These are phyloP conservation scores for Begonia loranthoides DNA, from an alignment of 306 rosid genomes.

Conservation along the genomic window DNA sequence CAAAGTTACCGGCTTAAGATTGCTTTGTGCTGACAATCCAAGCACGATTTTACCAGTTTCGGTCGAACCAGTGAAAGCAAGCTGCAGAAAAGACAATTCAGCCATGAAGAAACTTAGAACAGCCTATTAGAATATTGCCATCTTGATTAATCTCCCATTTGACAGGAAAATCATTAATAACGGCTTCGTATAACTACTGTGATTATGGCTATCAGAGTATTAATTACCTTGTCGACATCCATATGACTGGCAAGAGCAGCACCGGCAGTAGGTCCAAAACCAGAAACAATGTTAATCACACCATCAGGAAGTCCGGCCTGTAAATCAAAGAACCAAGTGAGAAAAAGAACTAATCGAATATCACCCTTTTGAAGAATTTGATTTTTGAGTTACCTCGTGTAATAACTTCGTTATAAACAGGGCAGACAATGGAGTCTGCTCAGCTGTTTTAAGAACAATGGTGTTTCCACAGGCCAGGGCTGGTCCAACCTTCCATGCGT, in stretches of 20 bases:
- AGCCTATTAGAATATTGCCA: too few relatives aligned
- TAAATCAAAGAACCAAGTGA: background rate
- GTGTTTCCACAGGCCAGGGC: conserved; percentile 90
- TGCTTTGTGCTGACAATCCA: conserved; percentile 67
- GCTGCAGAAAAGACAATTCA: conserved; percentile 22
- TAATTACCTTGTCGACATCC: conserved; percentile 89
- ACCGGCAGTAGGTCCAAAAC: conserved; percentile 94
- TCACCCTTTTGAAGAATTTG: too few relatives aligned
- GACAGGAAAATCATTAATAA: too few relatives aligned
- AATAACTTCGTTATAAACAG: conserved; percentile 44
- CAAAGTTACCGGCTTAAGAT: conserved; percentile 73
- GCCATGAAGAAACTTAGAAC: too few relatives aligned
- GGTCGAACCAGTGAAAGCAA: conserved; percentile 97
- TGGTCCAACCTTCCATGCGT: conserved; percentile 85
- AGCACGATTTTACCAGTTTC: conserved; percentile 63
- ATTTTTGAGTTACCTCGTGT: conserved; percentile 45
- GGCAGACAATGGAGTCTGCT: conserved; percentile 92
- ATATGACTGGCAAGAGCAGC: conserved; percentile 89
- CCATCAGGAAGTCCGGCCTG: conserved; percentile 95
- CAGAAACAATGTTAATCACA: conserved; percentile 72
- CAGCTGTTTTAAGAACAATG: conserved; percentile 73
- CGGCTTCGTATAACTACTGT: too few relatives aligned
- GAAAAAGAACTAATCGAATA: too few relatives aligned
- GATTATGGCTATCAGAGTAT: background rate
- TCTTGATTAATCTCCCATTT: too few relatives aligned